Base-by-base conservation (phyloP, 352 stramenopile species). In the Phytophthora podocarpi region DNA sequence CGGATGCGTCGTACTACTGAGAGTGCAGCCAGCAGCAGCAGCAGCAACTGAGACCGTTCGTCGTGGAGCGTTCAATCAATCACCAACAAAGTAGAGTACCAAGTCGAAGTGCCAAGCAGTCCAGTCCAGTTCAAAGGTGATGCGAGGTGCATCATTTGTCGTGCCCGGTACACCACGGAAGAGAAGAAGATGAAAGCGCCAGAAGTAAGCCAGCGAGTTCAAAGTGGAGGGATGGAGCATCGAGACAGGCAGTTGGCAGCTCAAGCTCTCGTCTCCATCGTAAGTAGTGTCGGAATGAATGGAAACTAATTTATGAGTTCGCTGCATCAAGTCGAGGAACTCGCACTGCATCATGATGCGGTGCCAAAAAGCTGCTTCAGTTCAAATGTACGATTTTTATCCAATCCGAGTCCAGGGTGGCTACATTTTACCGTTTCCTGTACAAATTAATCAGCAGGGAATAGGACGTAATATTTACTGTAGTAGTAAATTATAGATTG, bases 251-350 rank as follows among this genome's bases (percentile, higher is more conserved):
- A n/a, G n/a, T 36, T 23, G 37, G 16, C 23, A 47, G 23, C 28
- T 41, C 7, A 32, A 26, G n/a, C 13, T 32, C 24, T 54, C 10
- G 15, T 50, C 24, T 46, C 51, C 39, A 13, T 53, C 61, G 26
- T 34, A 55, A 59, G 41, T 57, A 68, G 50, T 45, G 49, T 64
- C 43, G 45, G 32, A 69, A 70, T 73, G 28, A 70, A 73, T 73
- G 65, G 59, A 66, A 72, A 57, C 65, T 73, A 73, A 73, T 57
- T 73, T 73, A 73, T 73, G 65, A 70, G 65, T 73, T 73, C 51
- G 64, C 64, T 72, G 57, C n/a, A 59, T n/a, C n/a, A n/a, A n/a
- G n/a, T n/a, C n/a, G n/a, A n/a, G n/a, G n/a, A n/a, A n/a, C n/a
- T n/a, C n/a, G n/a, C n/a, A n/a, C n/a, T n/a, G n/a, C n/a, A n/a